phyloP scores from a whole-genome alignment of 805 yeast species.

The Sugiyamaella floridensis region DNA sequence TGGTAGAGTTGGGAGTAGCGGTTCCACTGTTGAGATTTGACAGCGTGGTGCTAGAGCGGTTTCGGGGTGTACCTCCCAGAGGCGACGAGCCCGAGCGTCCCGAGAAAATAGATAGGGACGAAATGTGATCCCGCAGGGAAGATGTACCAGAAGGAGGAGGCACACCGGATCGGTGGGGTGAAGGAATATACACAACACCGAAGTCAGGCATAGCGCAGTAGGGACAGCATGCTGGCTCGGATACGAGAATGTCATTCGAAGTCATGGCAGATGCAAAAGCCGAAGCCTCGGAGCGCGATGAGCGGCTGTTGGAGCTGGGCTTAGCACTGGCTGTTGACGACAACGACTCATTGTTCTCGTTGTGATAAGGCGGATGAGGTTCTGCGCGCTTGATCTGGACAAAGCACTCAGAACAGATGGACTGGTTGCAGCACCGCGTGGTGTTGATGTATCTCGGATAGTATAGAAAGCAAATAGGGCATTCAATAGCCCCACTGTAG shows the following conservation, averaged over 20 bases:
- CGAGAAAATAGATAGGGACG: constrained; percentile 7
- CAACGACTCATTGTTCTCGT: constrained; percentile 30
- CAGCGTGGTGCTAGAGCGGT: background rate
- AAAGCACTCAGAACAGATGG: constrained; percentile 93
- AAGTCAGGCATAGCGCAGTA: constrained; percentile 84
- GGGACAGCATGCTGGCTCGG: constrained; percentile 89
- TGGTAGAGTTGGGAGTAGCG: constrained; percentile 1
- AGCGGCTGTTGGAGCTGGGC: constrained; percentile 13
- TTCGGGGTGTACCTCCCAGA: constrained; percentile 1
- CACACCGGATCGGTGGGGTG: constrained; percentile 44
- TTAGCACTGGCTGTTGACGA: constrained; percentile 20
- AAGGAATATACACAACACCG: constrained; percentile 76
- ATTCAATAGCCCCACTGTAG: constrained; percentile 67
- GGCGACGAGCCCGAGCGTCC: constrained; percentile 2
- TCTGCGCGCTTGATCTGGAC: constrained; percentile 88
- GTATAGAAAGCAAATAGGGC: constrained; percentile 90
- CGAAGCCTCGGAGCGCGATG: constrained; percentile 1
- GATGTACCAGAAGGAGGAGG: constrained; percentile 10
- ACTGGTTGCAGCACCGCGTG: constrained; percentile 86
- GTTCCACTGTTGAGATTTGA: background rate
- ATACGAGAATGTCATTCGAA: constrained; percentile 41
- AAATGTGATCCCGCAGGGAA: constrained; percentile 9
- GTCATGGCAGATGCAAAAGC: constrained; percentile 17
- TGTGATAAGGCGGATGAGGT: constrained; percentile 80
- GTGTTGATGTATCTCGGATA: constrained; percentile 72